Conservation (phyloP, 768 basidiomycete genomes). For the Auricularia auricula-judae region DNA sequence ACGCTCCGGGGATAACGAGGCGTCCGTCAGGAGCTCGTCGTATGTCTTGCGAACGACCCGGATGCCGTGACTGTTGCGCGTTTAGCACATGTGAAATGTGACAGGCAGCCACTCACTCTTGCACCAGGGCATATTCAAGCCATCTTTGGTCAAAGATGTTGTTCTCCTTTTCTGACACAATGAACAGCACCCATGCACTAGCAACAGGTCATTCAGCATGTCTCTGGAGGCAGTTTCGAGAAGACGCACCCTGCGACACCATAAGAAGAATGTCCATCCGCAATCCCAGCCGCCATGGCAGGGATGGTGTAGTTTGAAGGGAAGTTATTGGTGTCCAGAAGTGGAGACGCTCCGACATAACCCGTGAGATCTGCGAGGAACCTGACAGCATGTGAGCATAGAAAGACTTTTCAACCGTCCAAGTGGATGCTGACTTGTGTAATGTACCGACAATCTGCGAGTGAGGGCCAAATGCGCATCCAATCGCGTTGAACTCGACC, state of each 20-base stretch:
- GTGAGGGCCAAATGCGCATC: constrained; percentile 77
- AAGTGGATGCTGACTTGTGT: constrained; percentile 48
- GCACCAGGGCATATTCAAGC: constrained; percentile 78
- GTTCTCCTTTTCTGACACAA: constrained; percentile 79
- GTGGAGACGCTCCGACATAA: constrained; percentile 52
- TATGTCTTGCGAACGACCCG: constrained; percentile 68
- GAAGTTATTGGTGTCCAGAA: constrained; percentile 43
- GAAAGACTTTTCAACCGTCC: neutral
- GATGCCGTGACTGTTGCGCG: constrained; percentile 53
- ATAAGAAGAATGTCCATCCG: constrained; percentile 70
- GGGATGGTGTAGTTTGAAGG: constrained; percentile 64
- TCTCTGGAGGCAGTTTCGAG: neutral
- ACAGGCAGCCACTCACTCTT: constrained; percentile 40
- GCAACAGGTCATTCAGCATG: neutral
- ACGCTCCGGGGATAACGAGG: constrained; percentile 32
- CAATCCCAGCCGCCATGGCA: constrained; percentile 65
- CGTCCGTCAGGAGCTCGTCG: constrained; percentile 48
- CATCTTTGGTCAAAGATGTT: constrained; percentile 92
- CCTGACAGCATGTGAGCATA: constrained; percentile 25
- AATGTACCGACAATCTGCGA: constrained; percentile 56
- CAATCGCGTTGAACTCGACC: constrained; percentile 97
- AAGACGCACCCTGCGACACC: constrained; percentile 37
- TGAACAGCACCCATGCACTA: constrained; percentile 64
- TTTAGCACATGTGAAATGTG: neutral
- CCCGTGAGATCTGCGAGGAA: constrained; percentile 54